Evolutionary conservation across 176 grass and related monocot genomes (phyloP), one percentile per base, ranked within the genome.

Genomic region (Eremochloa ophiuroides): DNA sequence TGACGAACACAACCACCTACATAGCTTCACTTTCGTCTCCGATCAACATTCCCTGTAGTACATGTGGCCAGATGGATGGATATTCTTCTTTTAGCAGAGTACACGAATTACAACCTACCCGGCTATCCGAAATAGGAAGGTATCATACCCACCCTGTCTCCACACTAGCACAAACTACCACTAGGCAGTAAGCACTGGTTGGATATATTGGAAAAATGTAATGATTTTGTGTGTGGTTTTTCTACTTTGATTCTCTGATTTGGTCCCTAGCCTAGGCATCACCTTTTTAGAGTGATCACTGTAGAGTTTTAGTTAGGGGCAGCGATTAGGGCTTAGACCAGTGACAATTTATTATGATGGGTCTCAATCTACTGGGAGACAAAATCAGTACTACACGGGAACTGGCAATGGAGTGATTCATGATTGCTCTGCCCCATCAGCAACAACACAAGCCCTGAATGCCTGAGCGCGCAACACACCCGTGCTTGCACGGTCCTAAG

Each of bases 61-160:
- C 28, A 83, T 62, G 43, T 79, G 78, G 7, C 46, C 59, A 75
- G 10, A 27, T 75, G 66, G 9, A 42, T 83, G 55, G 31, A 53
- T 71, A 53, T n/a, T 71, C 51, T 43, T 48, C 56, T 83, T 87
- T 83, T 56, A 83, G 73, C 61, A 77, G 33, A 87, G 56, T 67
- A 53, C 56, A 83, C 44, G 14, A 70, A 51, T 58, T 44, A 44
- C 53, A 83, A 9, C 71, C 16, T 79, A 56, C 38, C 48, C 47
- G 47, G 13, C 47, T 50, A 50, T 50, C 44, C 28, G 33, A 8
- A 42, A 75, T 40, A 75, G 16, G 75, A 75, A 81, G 15, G 35
- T 23, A 80, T 10, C 38, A 34, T 48, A 8, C 25, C 8, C 69
- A 30, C 28, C 69, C 69, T n/a, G 14, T 47, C 42, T 72, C 38